phyloP scores from a whole-genome alignment of 345 rosid species.

The Euphorbia peplus region DNA sequence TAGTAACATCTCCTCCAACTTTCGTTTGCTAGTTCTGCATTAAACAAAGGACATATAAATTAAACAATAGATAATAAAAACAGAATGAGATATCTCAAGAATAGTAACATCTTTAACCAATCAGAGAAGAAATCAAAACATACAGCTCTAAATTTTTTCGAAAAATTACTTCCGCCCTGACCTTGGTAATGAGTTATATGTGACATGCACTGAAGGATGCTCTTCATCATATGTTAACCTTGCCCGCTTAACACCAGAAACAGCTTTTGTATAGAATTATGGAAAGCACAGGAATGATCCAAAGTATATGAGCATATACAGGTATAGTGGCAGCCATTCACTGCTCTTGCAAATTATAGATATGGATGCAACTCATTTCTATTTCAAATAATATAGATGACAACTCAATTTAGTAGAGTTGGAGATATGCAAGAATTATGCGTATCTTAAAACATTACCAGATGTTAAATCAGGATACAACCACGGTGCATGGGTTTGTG shows the following conservation, averaged over 20 bases:
- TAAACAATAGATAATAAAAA: background rate
- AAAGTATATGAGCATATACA: background rate
- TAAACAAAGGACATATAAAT: slow-evolving; percentile 15
- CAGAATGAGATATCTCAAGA: slow-evolving; percentile 14
- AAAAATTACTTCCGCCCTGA: slow-evolving; percentile 33
- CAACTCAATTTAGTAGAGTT: background rate
- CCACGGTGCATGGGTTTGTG: slow-evolving; percentile 35
- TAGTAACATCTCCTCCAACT: slow-evolving; percentile 73
- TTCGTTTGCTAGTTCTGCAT: slow-evolving; percentile 79
- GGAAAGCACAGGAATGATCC: slow-evolving; percentile 38
- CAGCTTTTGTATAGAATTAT: slow-evolving; percentile 52
- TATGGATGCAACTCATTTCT: background rate
- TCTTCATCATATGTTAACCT: slow-evolving; percentile 46
- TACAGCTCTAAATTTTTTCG: slow-evolving; percentile 5
- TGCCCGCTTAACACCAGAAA: slow-evolving; percentile 66
- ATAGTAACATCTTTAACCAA: background rate
- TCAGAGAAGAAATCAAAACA: slow-evolving; percentile 15
- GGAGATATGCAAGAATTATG: slow-evolving; percentile 9
- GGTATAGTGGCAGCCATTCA: background rate
- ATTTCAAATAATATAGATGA: background rate
- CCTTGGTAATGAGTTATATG: slow-evolving; percentile 74
- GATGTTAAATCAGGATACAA: slow-evolving; percentile 53
- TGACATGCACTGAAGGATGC: slow-evolving; percentile 74
- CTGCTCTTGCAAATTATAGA: background rate
- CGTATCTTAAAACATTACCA: background rate